Conservation (phyloP, 345 rosid genomes). For the Euphorbia pulcherrima region DNA sequence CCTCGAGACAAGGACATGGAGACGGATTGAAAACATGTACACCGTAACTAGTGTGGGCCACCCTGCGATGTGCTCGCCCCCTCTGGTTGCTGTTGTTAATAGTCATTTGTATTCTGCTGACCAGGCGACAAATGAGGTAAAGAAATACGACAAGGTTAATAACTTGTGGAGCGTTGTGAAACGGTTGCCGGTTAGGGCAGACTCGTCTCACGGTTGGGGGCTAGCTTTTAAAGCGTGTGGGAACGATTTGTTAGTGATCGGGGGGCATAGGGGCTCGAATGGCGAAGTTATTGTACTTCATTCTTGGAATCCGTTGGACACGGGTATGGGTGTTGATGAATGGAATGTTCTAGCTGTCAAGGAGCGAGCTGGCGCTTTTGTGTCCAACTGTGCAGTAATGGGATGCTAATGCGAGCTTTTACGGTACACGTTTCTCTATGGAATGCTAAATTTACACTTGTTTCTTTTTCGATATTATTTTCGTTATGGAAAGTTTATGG, state of each 20-base stretch:
- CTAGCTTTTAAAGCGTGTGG: slow-evolving; percentile 45
- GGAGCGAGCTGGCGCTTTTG: slow-evolving; percentile 39
- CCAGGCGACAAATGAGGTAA: slow-evolving; percentile 38
- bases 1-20: slow-evolving; percentile 37
- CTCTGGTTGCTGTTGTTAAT: slow-evolving; percentile 43
- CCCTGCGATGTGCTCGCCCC: slow-evolving; percentile 49
- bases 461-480: neutral
- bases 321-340: slow-evolving; percentile 17
- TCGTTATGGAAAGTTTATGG: slow-evolving; percentile 1
- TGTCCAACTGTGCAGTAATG: slow-evolving; percentile 46
- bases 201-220: slow-evolving; percentile 46
- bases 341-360: slow-evolving; percentile 40
- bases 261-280: slow-evolving; percentile 33
- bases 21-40: slow-evolving; percentile 42
- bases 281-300: slow-evolving; percentile 37
- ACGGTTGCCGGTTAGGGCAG: slow-evolving; percentile 37
- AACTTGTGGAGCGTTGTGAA: slow-evolving; percentile 39
- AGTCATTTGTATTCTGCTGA: slow-evolving; percentile 42
- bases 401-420: slow-evolving; percentile 39
- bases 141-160: slow-evolving; percentile 35
- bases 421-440: neutral
- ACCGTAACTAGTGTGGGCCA: slow-evolving; percentile 22
- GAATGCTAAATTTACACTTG: slow-evolving; percentile 11
- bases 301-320: slow-evolving; percentile 37
- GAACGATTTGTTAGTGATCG: slow-evolving; percentile 33